phyloP scores from a whole-genome alignment of 768 basidiomycete genomes.

The Lactarius akahatsu region DNA sequence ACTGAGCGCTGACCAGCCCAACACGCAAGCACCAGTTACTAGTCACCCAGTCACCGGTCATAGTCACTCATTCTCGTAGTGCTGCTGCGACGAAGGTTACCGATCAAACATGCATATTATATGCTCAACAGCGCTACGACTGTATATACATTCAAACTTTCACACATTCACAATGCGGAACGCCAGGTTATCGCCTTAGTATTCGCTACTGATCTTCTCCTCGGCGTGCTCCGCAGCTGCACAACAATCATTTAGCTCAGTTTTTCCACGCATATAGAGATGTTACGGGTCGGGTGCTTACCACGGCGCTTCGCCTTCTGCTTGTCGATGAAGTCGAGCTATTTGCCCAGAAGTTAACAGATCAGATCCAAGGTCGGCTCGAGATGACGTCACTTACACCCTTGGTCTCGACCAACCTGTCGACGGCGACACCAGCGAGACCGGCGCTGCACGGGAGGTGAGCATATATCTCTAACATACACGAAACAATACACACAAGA shows the following conservation, averaged over 20 bases:
- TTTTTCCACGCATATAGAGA: background rate
- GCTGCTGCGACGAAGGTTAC: background rate
- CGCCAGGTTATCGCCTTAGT: slow-evolving; percentile 5
- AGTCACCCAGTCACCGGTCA: too few relatives aligned
- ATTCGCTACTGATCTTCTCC: background rate
- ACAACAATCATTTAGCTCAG: background rate
- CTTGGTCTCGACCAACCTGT: slow-evolving; percentile 56
- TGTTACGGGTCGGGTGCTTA: slow-evolving; percentile 19
- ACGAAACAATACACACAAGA: slow-evolving; percentile 38
- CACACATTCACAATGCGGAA: background rate
- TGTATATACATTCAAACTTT: background rate
- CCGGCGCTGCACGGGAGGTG: slow-evolving; percentile 45
- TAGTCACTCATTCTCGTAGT: background rate
- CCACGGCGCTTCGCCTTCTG: slow-evolving; percentile 44
- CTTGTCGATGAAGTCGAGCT: slow-evolving; percentile 48
- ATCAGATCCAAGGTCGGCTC: background rate
- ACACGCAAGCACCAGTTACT: too few relatives aligned
- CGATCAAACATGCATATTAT: background rate
- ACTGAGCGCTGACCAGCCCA: too few relatives aligned
- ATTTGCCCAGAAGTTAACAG: slow-evolving; percentile 3
- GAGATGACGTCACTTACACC: slow-evolving; percentile 39
- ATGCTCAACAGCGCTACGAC: background rate
- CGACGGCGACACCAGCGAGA: slow-evolving; percentile 53
- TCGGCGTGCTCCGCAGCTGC: background rate
- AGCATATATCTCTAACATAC: slow-evolving; percentile 8